A percentile compares a stretch with the other conserved stretches of the same genome.
These are phyloP conservation scores for apple (Malus domestica) DNA, from an alignment of 306 rosid species.

Conservation along the genomic window DNA sequence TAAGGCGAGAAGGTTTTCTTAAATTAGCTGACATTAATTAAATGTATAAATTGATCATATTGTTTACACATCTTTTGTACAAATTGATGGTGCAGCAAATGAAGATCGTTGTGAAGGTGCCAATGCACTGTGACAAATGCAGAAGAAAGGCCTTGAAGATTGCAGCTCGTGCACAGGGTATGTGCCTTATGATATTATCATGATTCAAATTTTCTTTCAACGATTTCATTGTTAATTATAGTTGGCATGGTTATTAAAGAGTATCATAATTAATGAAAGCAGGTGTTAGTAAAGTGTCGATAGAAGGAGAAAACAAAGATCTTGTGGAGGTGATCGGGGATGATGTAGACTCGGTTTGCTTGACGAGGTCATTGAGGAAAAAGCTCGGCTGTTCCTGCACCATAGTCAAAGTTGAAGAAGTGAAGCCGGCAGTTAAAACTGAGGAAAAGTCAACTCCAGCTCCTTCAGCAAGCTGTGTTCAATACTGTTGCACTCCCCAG, in stretches of 20 bases:
- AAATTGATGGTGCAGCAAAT: conserved; percentile 19
- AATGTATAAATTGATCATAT: background rate
- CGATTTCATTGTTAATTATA: background rate
- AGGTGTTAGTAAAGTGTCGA: conserved; percentile 29
- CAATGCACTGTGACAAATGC: conserved; percentile 11
- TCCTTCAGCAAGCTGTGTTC: background rate
- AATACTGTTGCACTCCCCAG: background rate
- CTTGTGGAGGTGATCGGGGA: conserved; percentile 22
- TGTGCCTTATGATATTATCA: background rate
- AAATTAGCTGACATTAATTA: background rate
- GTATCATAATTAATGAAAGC: background rate
- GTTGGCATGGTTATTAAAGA: background rate
- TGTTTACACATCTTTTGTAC: background rate
- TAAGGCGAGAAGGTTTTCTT: too few species aligned
- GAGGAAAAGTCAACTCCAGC: background rate
- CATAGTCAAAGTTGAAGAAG: conserved; percentile 8
- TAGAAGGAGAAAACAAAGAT: conserved; percentile 17
- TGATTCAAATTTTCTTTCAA: background rate
- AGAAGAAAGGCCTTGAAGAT: conserved; percentile 32
- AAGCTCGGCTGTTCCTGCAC: background rate
- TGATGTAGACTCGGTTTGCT: background rate
- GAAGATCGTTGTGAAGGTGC: conserved; percentile 22
- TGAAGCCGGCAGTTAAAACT: background rate
- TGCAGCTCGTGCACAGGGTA: conserved; percentile 18
- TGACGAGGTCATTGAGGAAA: conserved; percentile 3